Percentiles rank a stretch among this genome's conserved stretches.
Conservation (phyloP, 2,329 filamentous ascomycete species). For the Colletotrichum graminicola region DNA sequence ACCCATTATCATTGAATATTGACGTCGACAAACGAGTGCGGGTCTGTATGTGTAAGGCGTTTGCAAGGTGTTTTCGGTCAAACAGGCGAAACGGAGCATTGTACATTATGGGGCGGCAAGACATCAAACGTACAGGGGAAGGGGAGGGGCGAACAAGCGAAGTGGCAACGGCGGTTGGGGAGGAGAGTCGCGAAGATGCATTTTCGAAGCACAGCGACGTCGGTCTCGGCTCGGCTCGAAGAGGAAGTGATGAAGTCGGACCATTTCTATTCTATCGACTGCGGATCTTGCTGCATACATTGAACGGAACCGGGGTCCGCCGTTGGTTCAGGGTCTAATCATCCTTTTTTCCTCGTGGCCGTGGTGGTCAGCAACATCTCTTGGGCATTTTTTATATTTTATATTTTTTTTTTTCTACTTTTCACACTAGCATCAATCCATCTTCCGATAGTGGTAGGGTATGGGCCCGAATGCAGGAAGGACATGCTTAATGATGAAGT, state of each 20-base stretch:
- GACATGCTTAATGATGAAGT: constrained; percentile 13
- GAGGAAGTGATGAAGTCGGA: constrained; percentile 2
- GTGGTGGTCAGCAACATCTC: constrained; percentile 6
- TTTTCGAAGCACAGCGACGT: constrained; percentile 1
- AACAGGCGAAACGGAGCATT: constrained; percentile 41
- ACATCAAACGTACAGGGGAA: constrained; percentile 1
- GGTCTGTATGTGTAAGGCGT: constrained; percentile 37
- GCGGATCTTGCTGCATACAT: constrained; percentile 31
- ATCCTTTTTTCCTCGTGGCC: background rate
- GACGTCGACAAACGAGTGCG: constrained; percentile 40
- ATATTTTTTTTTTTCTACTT: background rate
- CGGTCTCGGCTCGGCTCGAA: background rate
- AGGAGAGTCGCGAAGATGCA: background rate
- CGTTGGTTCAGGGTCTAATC: constrained; percentile 4
- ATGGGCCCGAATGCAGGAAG: background rate
- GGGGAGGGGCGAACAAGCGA: background rate
- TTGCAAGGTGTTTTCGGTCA: constrained; percentile 38
- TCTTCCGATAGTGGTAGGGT: constrained; percentile 4
- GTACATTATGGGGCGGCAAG: constrained; percentile 37
- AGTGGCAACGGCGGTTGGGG: constrained; percentile 21
- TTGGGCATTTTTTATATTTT: background rate
- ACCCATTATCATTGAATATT: constrained; percentile 21
- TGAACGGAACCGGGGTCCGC: constrained; percentile 2
- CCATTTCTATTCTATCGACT: constrained; percentile 4
- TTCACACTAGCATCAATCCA: background rate